Conservation (phyloP, 2,329 filamentous ascomycete genomes). For the Bipolaris cookei region DNA sequence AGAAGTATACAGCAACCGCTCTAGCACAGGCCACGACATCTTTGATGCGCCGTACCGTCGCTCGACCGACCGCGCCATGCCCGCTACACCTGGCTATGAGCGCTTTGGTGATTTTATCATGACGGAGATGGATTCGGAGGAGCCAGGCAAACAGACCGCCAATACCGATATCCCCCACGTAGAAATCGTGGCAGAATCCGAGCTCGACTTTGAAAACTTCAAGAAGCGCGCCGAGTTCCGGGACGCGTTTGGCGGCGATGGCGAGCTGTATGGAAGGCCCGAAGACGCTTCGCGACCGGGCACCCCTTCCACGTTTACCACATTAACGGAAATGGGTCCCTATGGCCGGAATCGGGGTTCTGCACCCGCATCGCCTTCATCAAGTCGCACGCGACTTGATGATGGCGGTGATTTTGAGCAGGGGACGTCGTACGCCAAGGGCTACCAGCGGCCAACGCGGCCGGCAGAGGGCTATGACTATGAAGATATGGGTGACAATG, state of each 20-base stretch:
- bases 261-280: constrained; percentile 62
- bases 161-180: constrained; percentile 63
- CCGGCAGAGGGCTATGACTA: constrained; percentile 26
- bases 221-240: constrained; percentile 88
- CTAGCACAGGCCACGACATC: constrained; percentile 60
- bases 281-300: constrained; percentile 58
- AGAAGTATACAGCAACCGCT: constrained; percentile 79
- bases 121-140: constrained; percentile 71
- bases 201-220: constrained; percentile 88
- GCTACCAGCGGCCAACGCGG: constrained; percentile 30
- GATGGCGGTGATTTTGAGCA: constrained; percentile 26
- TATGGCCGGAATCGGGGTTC: constrained; percentile 21
- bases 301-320: constrained; percentile 41
- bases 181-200: constrained; percentile 83
- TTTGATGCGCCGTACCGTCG: constrained; percentile 35
- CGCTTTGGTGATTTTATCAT: constrained; percentile 76
- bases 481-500: constrained; percentile 28
- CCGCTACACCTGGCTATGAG: constrained; percentile 62
- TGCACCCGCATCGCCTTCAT: constrained; percentile 20
- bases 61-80: constrained; percentile 48
- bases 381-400: constrained; percentile 31
- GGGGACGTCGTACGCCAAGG: constrained; percentile 35
- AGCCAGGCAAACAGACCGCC: constrained; percentile 57
- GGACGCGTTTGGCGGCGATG: constrained; percentile 78
- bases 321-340: constrained; percentile 29